Base-by-base conservation (phyloP, 1,284 basidiomycete genomes). In the Tilletia caries region DNA sequence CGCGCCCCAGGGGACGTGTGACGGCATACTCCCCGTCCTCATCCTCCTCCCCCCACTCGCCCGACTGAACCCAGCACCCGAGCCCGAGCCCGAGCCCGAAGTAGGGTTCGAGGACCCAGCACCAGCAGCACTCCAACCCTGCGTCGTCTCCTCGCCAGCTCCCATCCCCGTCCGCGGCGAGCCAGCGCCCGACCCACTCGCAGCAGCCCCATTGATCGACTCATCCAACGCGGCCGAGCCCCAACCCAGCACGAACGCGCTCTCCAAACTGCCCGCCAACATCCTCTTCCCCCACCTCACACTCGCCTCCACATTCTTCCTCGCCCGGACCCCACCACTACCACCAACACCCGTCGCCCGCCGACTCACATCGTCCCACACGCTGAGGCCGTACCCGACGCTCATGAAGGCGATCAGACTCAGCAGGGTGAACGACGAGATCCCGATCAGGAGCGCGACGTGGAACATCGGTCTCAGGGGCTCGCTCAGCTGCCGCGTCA, bases 401-500 rank as follows among this genome's bases (percentile, higher is more conserved):
- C 67, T 70, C 64, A 79, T 54, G 68, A 76, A 79, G 64, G 68
- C 70, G 13, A 71, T 70, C 12, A 79, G 67, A 34, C 76, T 76
- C 12, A 76, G 13, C 25, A 78, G 70, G 1, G 78, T 74, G 71
- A 76, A 69, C 60, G 71, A 76, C 60, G 76, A 78, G 23, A 79
- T 76, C 70, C 76, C 73, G 67, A 78, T 34, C 48, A 79, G 75
- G 29, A 79, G 58, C 25, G 75, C 74, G 70, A 78, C 69, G 58
- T 78, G 76, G 29, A 79, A 72, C 15, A 79, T 68, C 2, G 77
- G 77, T 50, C 75, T 70, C 37, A 79, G 58, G 1, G 77, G 75
- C 1, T 73, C 76, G 23, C 75, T 76, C 0, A 79, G 72, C 52
- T 79, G 77, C 15, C 76, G 72, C 0, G 77, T 79, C 43, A 79